Evolutionary conservation across 2,329 filamentous ascomycete genomes (phyloP).

Genomic region (Fusarium burgessii): DNA sequence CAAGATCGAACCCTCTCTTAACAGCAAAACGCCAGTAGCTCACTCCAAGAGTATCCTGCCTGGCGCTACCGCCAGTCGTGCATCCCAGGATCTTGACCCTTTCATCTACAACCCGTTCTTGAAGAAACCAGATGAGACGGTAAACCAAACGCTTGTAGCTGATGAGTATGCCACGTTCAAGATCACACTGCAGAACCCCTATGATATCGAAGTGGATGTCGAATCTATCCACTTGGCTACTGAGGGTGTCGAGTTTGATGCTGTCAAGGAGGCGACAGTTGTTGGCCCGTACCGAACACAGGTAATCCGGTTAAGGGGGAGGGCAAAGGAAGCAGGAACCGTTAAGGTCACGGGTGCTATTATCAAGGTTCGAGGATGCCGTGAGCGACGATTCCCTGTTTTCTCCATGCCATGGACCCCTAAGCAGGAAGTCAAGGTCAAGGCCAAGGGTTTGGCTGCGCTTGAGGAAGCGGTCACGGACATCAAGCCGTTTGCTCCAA

Average conservation of each 20-base stretch:
- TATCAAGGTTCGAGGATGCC: conserved; percentile 84
- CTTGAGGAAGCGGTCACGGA: conserved; percentile 60
- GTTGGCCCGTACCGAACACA: conserved; percentile 88
- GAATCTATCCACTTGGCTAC: conserved; percentile 82
- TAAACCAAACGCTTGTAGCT: conserved; percentile 79
- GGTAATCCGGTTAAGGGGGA: conserved; percentile 77
- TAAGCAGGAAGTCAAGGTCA: conserved; percentile 77
- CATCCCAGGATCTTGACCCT: conserved; percentile 77
- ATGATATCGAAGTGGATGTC: conserved; percentile 91
- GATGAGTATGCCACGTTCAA: conserved; percentile 82
- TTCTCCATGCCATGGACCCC: conserved; percentile 82
- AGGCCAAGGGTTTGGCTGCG: conserved; percentile 75
- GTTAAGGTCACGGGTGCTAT: conserved; percentile 82
- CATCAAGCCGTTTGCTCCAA: conserved; percentile 53
- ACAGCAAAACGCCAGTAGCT: conserved; percentile 72
- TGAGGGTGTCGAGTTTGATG: conserved; percentile 78
- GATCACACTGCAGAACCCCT: conserved; percentile 91
- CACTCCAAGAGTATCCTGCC: conserved; percentile 70
- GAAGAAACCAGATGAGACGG: conserved; percentile 71
- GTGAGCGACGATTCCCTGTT: conserved; percentile 85
- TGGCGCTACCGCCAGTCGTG: conserved; percentile 61
- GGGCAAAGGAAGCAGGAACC: conserved; percentile 73
- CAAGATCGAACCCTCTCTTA: conserved; percentile 73
- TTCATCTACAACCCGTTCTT: conserved; percentile 97
- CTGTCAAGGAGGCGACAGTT: conserved; percentile 71